Conservation (phyloP, 2,329 filamentous ascomycete genomes). For the Alternaria sp. region DNA sequence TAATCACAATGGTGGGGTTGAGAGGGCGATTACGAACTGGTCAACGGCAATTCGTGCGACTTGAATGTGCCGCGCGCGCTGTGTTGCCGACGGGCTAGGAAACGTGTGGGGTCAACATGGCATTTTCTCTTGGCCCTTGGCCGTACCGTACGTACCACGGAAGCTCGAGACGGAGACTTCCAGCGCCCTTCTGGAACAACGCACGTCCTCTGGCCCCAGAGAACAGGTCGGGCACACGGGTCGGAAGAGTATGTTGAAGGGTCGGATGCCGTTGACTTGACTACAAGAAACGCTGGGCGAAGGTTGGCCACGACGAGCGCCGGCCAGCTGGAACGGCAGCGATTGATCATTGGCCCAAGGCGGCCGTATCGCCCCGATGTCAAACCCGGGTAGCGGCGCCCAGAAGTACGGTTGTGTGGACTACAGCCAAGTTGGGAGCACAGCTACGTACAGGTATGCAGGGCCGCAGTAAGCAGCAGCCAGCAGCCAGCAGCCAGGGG, state of each 20-base stretch:
- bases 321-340: constrained; percentile 25
- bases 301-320: constrained; percentile 36
- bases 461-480: too few species aligned
- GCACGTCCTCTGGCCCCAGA: constrained; percentile 15
- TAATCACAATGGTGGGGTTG: constrained; percentile 41
- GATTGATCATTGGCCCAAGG: constrained; percentile 40
- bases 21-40: constrained; percentile 21
- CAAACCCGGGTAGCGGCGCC: constrained; percentile 21
- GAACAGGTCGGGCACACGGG: constrained; percentile 17
- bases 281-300: constrained; percentile 40
- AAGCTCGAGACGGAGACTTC: neutral
- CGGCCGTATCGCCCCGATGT: constrained; percentile 40
- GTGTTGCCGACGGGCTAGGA: constrained; percentile 18
- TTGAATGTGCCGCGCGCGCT: constrained; percentile 16
- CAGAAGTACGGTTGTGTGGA: constrained; percentile 13
- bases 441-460: constrained; percentile 22
- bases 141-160: constrained; percentile 16
- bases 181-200: constrained; percentile 17
- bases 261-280: constrained; percentile 32
- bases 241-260: constrained; percentile 17
- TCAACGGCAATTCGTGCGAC: constrained; percentile 24
- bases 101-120: constrained; percentile 34
- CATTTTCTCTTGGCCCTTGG: constrained; percentile 19
- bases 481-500: constrained; percentile 1
- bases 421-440: neutral